These are phyloP conservation scores for Microbotryum silenes-acaulis DNA, from an alignment of 1,284 basidiomycete genomes.

Conservation along the genomic window DNA sequence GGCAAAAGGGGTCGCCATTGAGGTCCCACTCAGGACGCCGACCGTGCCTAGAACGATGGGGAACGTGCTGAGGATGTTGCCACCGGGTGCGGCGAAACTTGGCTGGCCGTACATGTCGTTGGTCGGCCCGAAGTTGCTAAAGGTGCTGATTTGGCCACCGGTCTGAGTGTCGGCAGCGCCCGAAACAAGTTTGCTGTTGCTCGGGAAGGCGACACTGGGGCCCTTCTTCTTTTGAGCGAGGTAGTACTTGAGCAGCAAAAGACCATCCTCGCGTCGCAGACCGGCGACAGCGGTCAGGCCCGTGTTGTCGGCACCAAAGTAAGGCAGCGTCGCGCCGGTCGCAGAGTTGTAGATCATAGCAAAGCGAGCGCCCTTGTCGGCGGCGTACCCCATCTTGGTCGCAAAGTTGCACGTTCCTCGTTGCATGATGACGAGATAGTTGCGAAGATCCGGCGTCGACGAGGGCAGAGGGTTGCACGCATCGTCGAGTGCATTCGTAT, in stretches of 20 bases:
- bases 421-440: conserved; percentile 48
- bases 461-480: conserved; percentile 52
- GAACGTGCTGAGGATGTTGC: conserved; percentile 52
- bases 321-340: conserved; percentile 10
- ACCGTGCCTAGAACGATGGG: conserved; percentile 47
- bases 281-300: conserved; percentile 12
- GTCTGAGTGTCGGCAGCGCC: no score
- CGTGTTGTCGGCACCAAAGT: conserved; percentile 12
- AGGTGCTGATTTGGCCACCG: conserved; percentile 33
- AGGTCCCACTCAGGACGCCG: conserved; percentile 45
- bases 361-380: conserved; percentile 16
- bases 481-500: conserved; percentile 44
- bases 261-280: conserved; percentile 18
- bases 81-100: conserved; percentile 52
- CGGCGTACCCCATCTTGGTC: conserved; percentile 20
- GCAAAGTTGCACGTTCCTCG: conserved; percentile 45
- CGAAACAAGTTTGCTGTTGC: no score
- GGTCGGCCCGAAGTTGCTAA: conserved; percentile 53
- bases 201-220: no score
- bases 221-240: no score
- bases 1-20: conserved; percentile 48
- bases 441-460: conserved; percentile 50
- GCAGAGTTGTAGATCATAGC: conserved; percentile 25
- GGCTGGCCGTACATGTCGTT: conserved; percentile 56
- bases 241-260: background rate